Evolutionary conservation across 352 stramenopile genomes (phyloP).

Genomic region (Peronospora destructor): DNA sequence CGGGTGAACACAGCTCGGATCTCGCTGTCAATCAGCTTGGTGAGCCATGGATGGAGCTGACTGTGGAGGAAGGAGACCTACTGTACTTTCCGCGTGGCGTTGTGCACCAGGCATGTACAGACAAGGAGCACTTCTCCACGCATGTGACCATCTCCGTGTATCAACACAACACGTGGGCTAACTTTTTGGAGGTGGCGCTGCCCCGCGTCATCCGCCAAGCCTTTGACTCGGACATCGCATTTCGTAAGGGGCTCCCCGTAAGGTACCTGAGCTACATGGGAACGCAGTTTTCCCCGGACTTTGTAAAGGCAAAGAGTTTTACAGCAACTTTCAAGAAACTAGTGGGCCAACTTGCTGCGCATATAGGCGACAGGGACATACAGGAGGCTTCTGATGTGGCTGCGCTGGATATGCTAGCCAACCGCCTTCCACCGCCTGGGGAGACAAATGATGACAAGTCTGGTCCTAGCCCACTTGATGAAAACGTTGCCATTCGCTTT

Average conservation of each 20-base stretch:
- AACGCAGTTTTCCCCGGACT: slow-evolving; percentile 45
- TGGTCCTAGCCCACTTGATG: slow-evolving; percentile 39
- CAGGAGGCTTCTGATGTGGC: slow-evolving; percentile 70
- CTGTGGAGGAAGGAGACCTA: slow-evolving; percentile 74
- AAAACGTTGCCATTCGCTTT: slow-evolving; percentile 45
- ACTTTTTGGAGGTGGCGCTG: slow-evolving; percentile 78
- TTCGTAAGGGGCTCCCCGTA: slow-evolving; percentile 66
- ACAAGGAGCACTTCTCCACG: slow-evolving; percentile 72
- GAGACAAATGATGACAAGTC: slow-evolving; percentile 16
- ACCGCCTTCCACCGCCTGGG: slow-evolving; percentile 51
- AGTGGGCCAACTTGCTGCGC: slow-evolving; percentile 40
- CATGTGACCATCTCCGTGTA: slow-evolving; percentile 87
- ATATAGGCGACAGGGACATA: slow-evolving; percentile 46
- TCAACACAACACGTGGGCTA: slow-evolving; percentile 83
- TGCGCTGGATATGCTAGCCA: slow-evolving; percentile 66
- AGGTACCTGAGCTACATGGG: slow-evolving; percentile 70
- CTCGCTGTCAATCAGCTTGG: slow-evolving; percentile 57
- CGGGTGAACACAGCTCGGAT: slow-evolving; percentile 76
- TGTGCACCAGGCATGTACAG: slow-evolving; percentile 73
- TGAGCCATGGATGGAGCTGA: slow-evolving; percentile 77
- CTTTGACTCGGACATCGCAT: slow-evolving; percentile 69
- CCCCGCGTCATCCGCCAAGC: slow-evolving; percentile 68
- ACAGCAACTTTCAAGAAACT: slow-evolving; percentile 38
- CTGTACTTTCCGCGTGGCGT: slow-evolving; percentile 82
- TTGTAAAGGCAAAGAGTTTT: slow-evolving; percentile 45